Percentiles rank a stretch among this genome's conserved stretches.
These are phyloP conservation scores for Cordyceps pruinosa DNA, from an alignment of 2,329 filamentous ascomycete genomes.

Conservation along the genomic window DNA sequence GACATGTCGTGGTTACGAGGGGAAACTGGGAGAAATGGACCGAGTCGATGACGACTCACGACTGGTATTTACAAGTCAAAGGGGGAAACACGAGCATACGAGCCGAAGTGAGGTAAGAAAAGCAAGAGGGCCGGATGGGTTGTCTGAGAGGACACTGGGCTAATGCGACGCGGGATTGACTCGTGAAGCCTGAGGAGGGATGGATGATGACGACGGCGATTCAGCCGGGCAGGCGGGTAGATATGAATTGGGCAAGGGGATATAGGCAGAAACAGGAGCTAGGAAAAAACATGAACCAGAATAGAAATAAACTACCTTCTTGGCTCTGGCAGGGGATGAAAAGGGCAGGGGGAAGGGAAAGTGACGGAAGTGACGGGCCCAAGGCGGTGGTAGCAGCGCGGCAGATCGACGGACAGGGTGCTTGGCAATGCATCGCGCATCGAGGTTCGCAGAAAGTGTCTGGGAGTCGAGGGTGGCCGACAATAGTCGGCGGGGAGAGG, in stretches of 20 bases:
- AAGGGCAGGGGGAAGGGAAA: not conserved
- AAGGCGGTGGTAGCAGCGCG: not conserved
- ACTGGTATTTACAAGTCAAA: not conserved
- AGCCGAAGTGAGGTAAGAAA: not conserved
- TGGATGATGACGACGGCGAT: not conserved
- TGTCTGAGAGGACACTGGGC: slow-evolving; percentile 3
- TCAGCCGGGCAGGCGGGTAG: not conserved
- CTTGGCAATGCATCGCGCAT: not conserved
- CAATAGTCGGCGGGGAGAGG: slow-evolving; percentile 8
- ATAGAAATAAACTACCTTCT: too few species aligned
- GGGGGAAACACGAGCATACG: not conserved
- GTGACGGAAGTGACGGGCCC: too few species aligned
- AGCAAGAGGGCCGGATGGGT: not conserved
- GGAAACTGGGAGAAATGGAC: not conserved
- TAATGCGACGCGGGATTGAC: not conserved
- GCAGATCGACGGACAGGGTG: not conserved
- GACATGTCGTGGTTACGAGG: not conserved
- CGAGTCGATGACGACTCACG: not conserved
- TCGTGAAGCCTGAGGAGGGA: not conserved
- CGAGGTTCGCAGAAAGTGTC: not conserved
- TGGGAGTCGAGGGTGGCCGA: not conserved
- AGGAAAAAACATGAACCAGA: not conserved
- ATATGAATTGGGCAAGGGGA: not conserved
- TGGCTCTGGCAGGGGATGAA: too few species aligned
- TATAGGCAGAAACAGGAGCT: not conserved